Percentiles rank a stretch among this genome's conserved stretches.
These are phyloP conservation scores for Rhizophagus clarus DNA, from an alignment of 192 early-diverging fungal species.

Conservation along the genomic window DNA sequence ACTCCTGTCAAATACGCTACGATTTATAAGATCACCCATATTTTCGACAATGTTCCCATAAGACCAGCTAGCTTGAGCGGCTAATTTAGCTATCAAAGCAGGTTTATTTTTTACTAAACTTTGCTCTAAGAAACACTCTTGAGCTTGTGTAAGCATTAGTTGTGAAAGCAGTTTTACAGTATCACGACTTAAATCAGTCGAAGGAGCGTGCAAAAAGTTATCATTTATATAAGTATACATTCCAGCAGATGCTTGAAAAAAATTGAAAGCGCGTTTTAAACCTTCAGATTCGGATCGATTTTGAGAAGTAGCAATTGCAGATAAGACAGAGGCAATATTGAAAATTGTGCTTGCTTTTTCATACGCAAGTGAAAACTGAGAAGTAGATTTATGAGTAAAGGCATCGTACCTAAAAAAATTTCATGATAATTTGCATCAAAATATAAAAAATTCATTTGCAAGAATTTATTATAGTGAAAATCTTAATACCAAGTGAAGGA, in stretches of 20 bases:
- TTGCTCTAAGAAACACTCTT: conserved; percentile 91
- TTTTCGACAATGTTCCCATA: conserved; percentile 80
- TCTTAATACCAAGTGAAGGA: conserved; percentile 82
- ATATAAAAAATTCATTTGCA: not conserved
- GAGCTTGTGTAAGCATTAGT: conserved; percentile 93
- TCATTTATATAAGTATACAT: conserved; percentile 96
- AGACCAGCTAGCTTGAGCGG: conserved; percentile 73
- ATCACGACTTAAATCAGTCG: conserved; percentile 87
- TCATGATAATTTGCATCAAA: not conserved
- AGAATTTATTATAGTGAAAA: not conserved
- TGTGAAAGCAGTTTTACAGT: conserved; percentile 82
- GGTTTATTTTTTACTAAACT: conserved; percentile 84
- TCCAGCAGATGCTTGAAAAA: conserved; percentile 93
- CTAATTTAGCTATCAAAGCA: conserved; percentile 87
- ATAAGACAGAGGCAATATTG: conserved; percentile 85
- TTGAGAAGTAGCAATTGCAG: conserved; percentile 72
- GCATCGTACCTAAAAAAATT: conserved; percentile 67
- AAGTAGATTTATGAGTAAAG: conserved; percentile 74
- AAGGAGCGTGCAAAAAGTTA: conserved; percentile 97
- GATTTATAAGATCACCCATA: conserved; percentile 63
- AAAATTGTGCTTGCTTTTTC: conserved; percentile 97
- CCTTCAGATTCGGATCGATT: conserved; percentile 74
- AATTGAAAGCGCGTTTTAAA: conserved; percentile 83
- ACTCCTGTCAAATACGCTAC: conserved; percentile 73
- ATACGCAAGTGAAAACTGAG: conserved; percentile 94